phyloP scores from a whole-genome alignment of 768 basidiomycete genomes.

The Hirschioporus abietinus region DNA sequence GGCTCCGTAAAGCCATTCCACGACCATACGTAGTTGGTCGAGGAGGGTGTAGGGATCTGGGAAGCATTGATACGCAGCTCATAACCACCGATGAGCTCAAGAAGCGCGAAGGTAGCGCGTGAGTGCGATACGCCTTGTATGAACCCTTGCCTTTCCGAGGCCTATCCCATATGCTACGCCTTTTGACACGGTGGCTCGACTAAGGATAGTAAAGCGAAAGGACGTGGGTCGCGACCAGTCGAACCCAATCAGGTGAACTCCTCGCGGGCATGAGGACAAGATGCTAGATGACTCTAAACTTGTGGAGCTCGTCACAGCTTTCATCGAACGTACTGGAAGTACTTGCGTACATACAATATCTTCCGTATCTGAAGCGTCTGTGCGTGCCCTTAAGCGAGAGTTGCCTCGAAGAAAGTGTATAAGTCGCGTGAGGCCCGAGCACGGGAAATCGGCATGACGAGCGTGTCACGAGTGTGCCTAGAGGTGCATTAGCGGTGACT shows the following conservation, averaged over 20 bases:
- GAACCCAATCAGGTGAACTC: neutral
- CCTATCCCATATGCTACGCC: neutral
- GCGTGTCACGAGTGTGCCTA: neutral
- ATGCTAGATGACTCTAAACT: neutral
- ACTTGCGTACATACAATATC: neutral
- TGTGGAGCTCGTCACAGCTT: neutral
- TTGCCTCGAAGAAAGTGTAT: neutral
- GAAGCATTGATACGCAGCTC: neutral
- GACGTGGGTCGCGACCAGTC: neutral
- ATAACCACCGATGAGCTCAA: neutral
- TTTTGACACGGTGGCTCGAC: neutral
- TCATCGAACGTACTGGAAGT: neutral
- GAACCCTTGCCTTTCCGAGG: neutral
- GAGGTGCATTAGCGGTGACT: neutral
- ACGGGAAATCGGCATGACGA: conserved; percentile 1
- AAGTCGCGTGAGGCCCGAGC: neutral
- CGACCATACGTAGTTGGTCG: neutral
- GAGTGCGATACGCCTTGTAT: neutral
- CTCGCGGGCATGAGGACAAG: neutral
- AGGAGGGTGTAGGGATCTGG: neutral
- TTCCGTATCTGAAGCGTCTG: neutral
- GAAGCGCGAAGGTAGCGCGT: neutral
- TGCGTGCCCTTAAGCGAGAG: neutral
- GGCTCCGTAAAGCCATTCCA: neutral
- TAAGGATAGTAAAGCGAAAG: neutral